phyloP scores from a whole-genome alignment of 179 eudicot species.

The Beta corolliflora region DNA sequence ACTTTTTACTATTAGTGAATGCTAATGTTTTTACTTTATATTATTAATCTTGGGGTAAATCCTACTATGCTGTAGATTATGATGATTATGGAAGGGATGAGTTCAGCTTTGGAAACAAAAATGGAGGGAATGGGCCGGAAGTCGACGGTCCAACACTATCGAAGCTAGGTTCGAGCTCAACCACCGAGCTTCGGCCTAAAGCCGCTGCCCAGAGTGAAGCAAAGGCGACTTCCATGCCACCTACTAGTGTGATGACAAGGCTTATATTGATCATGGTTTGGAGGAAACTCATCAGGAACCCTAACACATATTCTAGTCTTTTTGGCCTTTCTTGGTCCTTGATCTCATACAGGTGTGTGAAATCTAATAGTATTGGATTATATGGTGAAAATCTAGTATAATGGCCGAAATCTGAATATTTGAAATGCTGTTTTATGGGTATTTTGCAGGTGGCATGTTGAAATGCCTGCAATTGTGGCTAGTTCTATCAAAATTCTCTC shows the following conservation, averaged over 20 bases:
- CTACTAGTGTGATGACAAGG: constrained; percentile 50
- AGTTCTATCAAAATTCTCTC: constrained; percentile 58
- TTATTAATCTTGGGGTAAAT: not conserved
- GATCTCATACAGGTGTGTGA: constrained; percentile 51
- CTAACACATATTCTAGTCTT: constrained; percentile 64
- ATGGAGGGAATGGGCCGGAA: constrained; percentile 36
- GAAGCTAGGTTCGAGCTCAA: constrained; percentile 81
- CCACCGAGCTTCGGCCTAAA: constrained; percentile 72
- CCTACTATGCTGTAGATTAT: not conserved
- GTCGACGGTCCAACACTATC: constrained; percentile 59
- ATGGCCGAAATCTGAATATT: not conserved
- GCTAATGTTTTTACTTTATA: not conserved
- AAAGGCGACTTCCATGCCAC: constrained; percentile 36
- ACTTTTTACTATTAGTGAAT: not conserved
- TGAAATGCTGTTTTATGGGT: not conserved
- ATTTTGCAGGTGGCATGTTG: constrained; percentile 54
- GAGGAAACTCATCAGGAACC: constrained; percentile 63
- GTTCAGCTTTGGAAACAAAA: constrained; percentile 17
- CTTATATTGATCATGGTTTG: constrained; percentile 59
- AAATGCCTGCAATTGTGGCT: constrained; percentile 55
- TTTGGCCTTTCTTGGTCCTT: constrained; percentile 62
- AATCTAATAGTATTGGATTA: not conserved
- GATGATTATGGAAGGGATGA: constrained; percentile 24
- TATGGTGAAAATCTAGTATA: not conserved
- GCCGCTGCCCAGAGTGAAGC: constrained; percentile 20